phyloP scores from a whole-genome alignment of 805 yeast genomes.

The Ogataea henricii region DNA sequence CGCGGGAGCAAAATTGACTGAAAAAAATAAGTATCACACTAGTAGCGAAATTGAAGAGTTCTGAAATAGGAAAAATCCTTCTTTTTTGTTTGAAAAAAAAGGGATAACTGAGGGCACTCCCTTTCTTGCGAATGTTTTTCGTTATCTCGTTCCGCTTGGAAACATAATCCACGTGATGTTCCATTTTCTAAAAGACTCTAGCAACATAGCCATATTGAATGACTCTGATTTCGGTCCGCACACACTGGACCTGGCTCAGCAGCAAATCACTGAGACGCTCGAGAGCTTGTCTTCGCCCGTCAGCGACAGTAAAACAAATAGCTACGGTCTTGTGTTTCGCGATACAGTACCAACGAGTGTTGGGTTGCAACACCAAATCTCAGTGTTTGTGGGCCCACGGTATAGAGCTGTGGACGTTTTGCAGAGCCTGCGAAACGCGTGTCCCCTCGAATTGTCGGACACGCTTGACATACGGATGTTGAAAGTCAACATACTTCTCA shows the following conservation, averaged over 20 bases:
- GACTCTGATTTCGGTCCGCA: background rate
- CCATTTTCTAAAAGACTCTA: background rate
- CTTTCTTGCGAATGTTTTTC: background rate
- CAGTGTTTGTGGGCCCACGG: background rate
- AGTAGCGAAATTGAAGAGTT: background rate
- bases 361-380: background rate
- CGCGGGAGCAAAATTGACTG: background rate
- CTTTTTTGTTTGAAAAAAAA: background rate
- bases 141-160: background rate
- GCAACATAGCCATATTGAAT: background rate
- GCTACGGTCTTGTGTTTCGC: background rate
- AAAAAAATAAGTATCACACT: too few relatives aligned
- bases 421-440: background rate
- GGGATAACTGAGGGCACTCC: background rate
- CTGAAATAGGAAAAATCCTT: background rate
- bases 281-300: background rate
- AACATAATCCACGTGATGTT: background rate
- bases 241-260: background rate
- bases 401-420: background rate
- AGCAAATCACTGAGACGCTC: background rate
- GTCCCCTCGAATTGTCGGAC: background rate
- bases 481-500: slow-evolving; percentile 8
- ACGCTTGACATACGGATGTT: background rate
- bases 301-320: background rate
- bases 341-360: background rate